These are phyloP conservation scores for Starmerella vitae DNA, from an alignment of 805 yeast genomes.

Conservation along the genomic window DNA sequence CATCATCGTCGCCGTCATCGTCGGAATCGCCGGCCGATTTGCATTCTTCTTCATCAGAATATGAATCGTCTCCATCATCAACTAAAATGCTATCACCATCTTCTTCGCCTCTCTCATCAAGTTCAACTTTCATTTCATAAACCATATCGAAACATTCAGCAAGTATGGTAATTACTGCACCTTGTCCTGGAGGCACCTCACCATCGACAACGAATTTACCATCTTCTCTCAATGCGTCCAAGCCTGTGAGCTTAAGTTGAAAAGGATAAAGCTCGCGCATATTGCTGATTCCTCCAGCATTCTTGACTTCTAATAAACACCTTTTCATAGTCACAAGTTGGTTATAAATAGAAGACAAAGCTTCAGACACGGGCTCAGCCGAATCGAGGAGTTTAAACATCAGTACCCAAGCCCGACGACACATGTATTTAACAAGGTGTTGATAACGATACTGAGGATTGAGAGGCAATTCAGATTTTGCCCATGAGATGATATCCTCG, in stretches of 20 bases:
- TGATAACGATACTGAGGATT: not conserved
- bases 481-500: not conserved
- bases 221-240: slow-evolving; percentile 75
- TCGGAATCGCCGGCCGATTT: not conserved
- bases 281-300: slow-evolving; percentile 82
- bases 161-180: slow-evolving; percentile 74
- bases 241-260: slow-evolving; percentile 81
- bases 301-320: slow-evolving; percentile 75
- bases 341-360: slow-evolving; percentile 84
- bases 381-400: slow-evolving; percentile 80
- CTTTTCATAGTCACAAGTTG: slow-evolving; percentile 84
- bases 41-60: not conserved
- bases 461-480: not conserved
- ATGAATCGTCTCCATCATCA: slow-evolving; percentile 10
- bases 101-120: slow-evolving; percentile 20
- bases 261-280: slow-evolving; percentile 88
- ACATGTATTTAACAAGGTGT: slow-evolving; percentile 36
- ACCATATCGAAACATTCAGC: slow-evolving; percentile 91
- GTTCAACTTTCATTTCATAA: slow-evolving; percentile 60
- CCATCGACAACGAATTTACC: slow-evolving; percentile 85
- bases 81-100: slow-evolving; percentile 8
- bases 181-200: slow-evolving; percentile 96
- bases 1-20: slow-evolving; percentile 2
- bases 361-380: slow-evolving; percentile 90
- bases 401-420: slow-evolving; percentile 82